A percentile compares a stretch with the other conserved stretches of the same genome.
Conservation (phyloP, 192 early-diverging fungal genomes). For the Backusella circina region DNA sequence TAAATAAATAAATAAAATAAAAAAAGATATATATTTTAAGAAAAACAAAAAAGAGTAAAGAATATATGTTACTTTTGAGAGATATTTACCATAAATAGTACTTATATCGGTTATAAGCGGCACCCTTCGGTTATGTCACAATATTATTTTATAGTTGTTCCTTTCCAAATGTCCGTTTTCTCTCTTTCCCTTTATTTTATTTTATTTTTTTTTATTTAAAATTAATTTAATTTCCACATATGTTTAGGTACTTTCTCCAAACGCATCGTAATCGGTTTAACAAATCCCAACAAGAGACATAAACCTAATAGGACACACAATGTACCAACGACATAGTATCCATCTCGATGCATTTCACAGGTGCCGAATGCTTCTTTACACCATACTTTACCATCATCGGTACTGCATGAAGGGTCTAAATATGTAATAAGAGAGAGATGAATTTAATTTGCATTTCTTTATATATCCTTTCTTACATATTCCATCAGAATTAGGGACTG, state of each 20-base stretch:
- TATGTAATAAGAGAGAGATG: too few species aligned
- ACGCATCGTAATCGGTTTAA: constrained; percentile 56
- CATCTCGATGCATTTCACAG: constrained; percentile 67
- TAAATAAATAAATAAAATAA: not conserved
- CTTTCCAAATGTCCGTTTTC: not conserved
- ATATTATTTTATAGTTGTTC: too few species aligned
- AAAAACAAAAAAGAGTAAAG: not conserved
- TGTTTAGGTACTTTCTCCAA: constrained; percentile 46
- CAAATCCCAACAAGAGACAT: constrained; percentile 51
- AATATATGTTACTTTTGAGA: not conserved
- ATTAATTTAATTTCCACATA: constrained; percentile 23
- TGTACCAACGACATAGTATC: constrained; percentile 81
- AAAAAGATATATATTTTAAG: not conserved
- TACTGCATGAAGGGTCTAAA: not conserved
- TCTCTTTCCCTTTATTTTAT: not conserved
- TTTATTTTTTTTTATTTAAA: too few species aligned
- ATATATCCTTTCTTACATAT: not conserved
- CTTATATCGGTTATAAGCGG: not conserved
- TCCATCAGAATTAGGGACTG: constrained; percentile 35
- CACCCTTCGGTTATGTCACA: not conserved
- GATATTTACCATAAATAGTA: too few species aligned
- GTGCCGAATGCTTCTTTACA: not conserved
- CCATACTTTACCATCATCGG: not conserved
- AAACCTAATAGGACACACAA: constrained; percentile 65
- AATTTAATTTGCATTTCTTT: too few species aligned